These are phyloP conservation scores for Lolium rigidum DNA, from an alignment of 176 grass and related monocot genomes.

Conservation along the genomic window DNA sequence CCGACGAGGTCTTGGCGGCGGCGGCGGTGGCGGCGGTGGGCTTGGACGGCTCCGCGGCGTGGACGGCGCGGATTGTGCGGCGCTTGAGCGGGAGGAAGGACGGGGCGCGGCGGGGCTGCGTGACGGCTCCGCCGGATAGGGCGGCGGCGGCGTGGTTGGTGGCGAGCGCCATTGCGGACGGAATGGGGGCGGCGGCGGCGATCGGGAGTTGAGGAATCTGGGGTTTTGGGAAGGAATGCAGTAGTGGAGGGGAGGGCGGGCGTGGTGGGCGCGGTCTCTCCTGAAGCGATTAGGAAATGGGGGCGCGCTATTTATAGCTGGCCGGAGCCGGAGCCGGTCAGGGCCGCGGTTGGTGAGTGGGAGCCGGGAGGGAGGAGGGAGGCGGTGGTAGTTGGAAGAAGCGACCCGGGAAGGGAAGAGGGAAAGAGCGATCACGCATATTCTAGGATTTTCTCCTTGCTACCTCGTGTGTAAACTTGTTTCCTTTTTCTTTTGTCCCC, in stretches of 20 bases:
- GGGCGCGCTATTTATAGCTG: conserved; percentile 49
- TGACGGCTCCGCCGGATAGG: background rate
- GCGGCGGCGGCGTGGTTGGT: conserved; percentile 33
- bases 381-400: conserved; percentile 44
- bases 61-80: conserved; percentile 46
- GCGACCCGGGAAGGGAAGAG: background rate
- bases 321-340: conserved; percentile 26
- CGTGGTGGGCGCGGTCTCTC: conserved; percentile 40
- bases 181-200: background rate
- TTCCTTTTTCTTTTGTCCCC: too few species aligned
- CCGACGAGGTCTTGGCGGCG: conserved; percentile 33
- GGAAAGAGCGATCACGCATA: background rate
- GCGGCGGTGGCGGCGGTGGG: background rate
- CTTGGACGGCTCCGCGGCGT: conserved; percentile 59
- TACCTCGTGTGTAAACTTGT: background rate
- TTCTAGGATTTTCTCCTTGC: background rate
- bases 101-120: background rate
- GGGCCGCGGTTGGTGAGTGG: conserved; percentile 48
- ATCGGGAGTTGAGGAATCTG: background rate
- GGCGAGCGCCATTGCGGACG: conserved; percentile 42
- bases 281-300: background rate
- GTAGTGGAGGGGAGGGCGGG: conserved; percentile 33
- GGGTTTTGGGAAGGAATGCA: background rate
- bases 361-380: background rate
- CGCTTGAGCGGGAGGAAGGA: conserved; percentile 38